phyloP scores from a whole-genome alignment of 495 filamentous ascomycete genomes.

The Neurospora cerealis region DNA sequence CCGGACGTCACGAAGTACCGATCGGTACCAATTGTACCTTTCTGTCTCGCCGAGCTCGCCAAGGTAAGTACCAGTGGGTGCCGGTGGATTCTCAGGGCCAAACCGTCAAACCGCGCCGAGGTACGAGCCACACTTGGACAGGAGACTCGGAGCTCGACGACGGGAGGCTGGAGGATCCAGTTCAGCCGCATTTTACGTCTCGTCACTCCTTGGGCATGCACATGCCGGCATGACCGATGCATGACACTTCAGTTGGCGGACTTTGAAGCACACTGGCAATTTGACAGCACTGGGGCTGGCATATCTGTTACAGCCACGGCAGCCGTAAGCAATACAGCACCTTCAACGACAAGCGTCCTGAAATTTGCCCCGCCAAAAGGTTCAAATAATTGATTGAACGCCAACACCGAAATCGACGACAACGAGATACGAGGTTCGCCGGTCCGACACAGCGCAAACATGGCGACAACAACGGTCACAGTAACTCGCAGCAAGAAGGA shows the following conservation, averaged over 20 bases:
- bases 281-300: neutral
- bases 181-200: neutral
- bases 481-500: constrained; percentile 48
- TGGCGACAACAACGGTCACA: constrained; percentile 36
- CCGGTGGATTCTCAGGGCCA: neutral
- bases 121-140: neutral
- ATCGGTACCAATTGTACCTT: neutral
- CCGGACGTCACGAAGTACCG: neutral
- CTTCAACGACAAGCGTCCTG: neutral
- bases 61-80: neutral
- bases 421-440: neutral
- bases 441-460: constrained; percentile 6
- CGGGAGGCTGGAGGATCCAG: neutral
- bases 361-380: neutral
- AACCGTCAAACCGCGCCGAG: neutral
- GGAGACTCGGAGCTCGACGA: neutral
- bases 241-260: neutral
- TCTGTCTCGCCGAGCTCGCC: neutral
- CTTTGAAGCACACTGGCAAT: neutral
- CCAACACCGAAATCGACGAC: neutral
- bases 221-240: neutral
- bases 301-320: neutral
- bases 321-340: neutral
- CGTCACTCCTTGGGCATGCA: neutral
- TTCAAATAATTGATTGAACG: neutral